Evolutionary conservation across 306 rosid genomes (phyloP).

Genomic region (Cicer pinnatifidum): DNA sequence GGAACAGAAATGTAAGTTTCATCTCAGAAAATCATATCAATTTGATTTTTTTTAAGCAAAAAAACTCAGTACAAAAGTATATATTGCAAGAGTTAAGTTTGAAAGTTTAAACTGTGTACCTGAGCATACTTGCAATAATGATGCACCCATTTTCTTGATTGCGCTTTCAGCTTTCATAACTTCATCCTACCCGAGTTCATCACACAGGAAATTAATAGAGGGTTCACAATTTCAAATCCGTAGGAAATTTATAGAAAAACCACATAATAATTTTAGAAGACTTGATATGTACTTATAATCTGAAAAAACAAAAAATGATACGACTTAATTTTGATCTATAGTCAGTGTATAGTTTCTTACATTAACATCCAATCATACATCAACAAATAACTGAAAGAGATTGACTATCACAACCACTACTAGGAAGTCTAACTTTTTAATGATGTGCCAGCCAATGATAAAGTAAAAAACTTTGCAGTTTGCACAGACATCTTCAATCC

Average conservation of each 20-base stretch:
- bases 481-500: too few species aligned
- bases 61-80: not conserved
- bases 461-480: not conserved
- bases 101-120: conserved; percentile 54
- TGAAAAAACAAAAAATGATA: conserved; percentile 9
- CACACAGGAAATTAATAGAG: conserved; percentile 26
- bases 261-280: not conserved
- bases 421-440: not conserved
- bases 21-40: conserved; percentile 22
- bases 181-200: conserved; percentile 63
- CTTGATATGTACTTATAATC: conserved; percentile 2
- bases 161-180: conserved; percentile 78
- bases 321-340: conserved; percentile 7
- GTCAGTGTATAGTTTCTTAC: conserved; percentile 1
- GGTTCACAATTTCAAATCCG: conserved; percentile 28
- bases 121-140: conserved; percentile 65
- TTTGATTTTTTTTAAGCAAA: not conserved
- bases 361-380: conserved; percentile 3
- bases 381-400: conserved; percentile 7
- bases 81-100: conserved; percentile 12
- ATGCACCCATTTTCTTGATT: conserved; percentile 81
- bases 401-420: not conserved
- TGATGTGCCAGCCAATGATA: not conserved
- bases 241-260: conserved; percentile 9
- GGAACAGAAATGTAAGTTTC: conserved; percentile 15